A percentile compares a stretch with the other conserved stretches of the same genome.
Evolutionary conservation across 208 protist species (phyloP).

Genomic region (Crithidia thermophila): DNA sequence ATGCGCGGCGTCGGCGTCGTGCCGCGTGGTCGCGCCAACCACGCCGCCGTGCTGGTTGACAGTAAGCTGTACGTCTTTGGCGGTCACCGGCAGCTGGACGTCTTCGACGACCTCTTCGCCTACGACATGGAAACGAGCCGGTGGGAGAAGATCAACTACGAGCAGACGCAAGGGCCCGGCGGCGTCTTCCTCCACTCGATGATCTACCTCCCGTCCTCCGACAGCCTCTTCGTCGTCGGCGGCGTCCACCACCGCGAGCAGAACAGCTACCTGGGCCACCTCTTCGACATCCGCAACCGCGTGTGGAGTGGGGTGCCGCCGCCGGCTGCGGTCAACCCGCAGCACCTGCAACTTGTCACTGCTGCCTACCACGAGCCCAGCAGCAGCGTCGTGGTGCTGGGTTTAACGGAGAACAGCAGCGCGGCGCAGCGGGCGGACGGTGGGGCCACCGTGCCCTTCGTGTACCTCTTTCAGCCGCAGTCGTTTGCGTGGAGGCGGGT

Average conservation of each 20-base stretch:
- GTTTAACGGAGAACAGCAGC: slow-evolving; percentile 45
- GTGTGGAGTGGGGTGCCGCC: slow-evolving; percentile 81
- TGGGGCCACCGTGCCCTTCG: slow-evolving; percentile 30
- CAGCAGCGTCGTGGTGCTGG: slow-evolving; percentile 66
- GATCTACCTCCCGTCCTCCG: slow-evolving; percentile 59
- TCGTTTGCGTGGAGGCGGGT: slow-evolving; percentile 74
- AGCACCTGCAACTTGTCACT: slow-evolving; percentile 77
- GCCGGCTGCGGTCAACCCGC: slow-evolving; percentile 60
- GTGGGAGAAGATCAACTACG: slow-evolving; percentile 83
- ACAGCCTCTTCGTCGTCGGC: slow-evolving; percentile 81
- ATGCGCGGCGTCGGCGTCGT: slow-evolving; percentile 74
- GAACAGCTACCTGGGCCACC: slow-evolving; percentile 81
- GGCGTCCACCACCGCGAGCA: slow-evolving; percentile 86
- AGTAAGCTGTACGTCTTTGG: slow-evolving; percentile 86
- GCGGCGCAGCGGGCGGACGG: background rate
- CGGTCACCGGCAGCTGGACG: slow-evolving; percentile 71
- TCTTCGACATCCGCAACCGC: slow-evolving; percentile 80
- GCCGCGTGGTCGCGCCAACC: slow-evolving; percentile 76
- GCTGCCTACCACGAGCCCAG: slow-evolving; percentile 48
- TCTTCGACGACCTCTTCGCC: slow-evolving; percentile 83
- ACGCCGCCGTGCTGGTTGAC: slow-evolving; percentile 62
- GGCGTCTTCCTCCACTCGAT: slow-evolving; percentile 83
- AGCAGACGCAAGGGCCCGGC: slow-evolving; percentile 66
- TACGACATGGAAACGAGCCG: slow-evolving; percentile 57
- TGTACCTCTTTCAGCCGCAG: slow-evolving; percentile 79